These are phyloP conservation scores for Arachnomyces sp. DNA, from an alignment of 2,329 filamentous ascomycete species.

Conservation along the genomic window DNA sequence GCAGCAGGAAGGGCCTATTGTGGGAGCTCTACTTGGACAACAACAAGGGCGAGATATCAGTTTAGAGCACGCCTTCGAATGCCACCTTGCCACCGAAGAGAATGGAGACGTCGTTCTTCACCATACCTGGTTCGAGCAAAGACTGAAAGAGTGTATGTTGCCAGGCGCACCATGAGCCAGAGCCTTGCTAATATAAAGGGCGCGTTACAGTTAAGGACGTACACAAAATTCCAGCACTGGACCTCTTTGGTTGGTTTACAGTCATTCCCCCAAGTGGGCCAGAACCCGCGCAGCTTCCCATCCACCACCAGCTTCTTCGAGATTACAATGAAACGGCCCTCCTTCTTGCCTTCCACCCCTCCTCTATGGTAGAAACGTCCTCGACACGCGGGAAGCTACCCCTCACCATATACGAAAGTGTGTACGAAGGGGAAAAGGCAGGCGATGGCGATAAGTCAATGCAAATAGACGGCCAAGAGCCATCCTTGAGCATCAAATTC, in stretches of 20 bases:
- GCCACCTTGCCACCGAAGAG: slow-evolving; percentile 46
- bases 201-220: slow-evolving; percentile 65
- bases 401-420: slow-evolving; percentile 82
- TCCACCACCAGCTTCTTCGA: slow-evolving; percentile 69
- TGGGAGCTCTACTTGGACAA: slow-evolving; percentile 82
- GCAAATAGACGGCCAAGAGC: slow-evolving; percentile 60
- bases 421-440: slow-evolving; percentile 60
- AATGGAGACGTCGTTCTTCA: slow-evolving; percentile 57
- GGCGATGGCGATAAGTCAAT: slow-evolving; percentile 53
- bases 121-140: slow-evolving; percentile 61
- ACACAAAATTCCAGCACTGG: slow-evolving; percentile 72
- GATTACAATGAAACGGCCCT: slow-evolving; percentile 77
- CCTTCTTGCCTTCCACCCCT: slow-evolving; percentile 77
- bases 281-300: slow-evolving; percentile 54
- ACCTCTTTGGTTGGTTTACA: slow-evolving; percentile 89
- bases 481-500: slow-evolving; percentile 60
- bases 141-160: slow-evolving; percentile 73
- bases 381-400: slow-evolving; percentile 71
- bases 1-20: slow-evolving; percentile 63
- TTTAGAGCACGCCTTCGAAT: slow-evolving; percentile 88
- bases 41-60: slow-evolving; percentile 86
- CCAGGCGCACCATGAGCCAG: slow-evolving; percentile 2
- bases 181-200: slow-evolving; percentile 8
- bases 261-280: slow-evolving; percentile 67
- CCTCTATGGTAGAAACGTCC: slow-evolving; percentile 41